Base-by-base conservation (phyloP, 1,139 yeast species). In the Diutina neorugosa region DNA sequence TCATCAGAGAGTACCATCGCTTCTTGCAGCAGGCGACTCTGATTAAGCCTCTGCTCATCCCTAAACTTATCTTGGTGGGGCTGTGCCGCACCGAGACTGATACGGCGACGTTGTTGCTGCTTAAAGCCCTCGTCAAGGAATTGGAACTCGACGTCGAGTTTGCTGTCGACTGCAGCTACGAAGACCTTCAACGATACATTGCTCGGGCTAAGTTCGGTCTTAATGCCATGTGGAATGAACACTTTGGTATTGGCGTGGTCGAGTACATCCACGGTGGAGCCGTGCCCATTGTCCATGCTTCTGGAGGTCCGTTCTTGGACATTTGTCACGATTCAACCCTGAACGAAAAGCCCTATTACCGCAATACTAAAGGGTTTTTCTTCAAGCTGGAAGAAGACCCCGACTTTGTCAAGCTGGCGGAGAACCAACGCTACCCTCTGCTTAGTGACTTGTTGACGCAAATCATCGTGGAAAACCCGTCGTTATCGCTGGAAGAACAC, bases 141-240 rank as follows among this genome's bases (percentile, higher is more conserved):
- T 67, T 84, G 18, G 69, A 74, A 0, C 72, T 93, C 19, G 68
- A 71, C 53, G 79, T 90, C 50, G 80, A 81, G 52, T 86, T 93
- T 61, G 76, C 83, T 2, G 77, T 87, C 7, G 96, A 93, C 66
- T 85, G 93, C 46, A 76, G 89, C 5, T 88, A 89, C 70, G 74
- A 71, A 2, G 77, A 74, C 27, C 82, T 94, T 19, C 72, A 79
- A 49, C 62, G 68, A 40, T 76, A 78, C 57, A 71, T 94, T 50
- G 63, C 73, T n/a, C 69, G 67, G 8, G 80, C 91, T 1, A 80
- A 82, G 44, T 83, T 80, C 61, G 98, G 98, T 3, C 73, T 93
- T 51, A 91, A 94, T 63, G 93, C 96, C 27, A 94, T 94, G 99
- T 94, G 98, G 98, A 93, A 94, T 67, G 99, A 94, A 69, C 99